Conservation (phyloP, 352 stramenopile species). For the Phytopythium litorale region DNA sequence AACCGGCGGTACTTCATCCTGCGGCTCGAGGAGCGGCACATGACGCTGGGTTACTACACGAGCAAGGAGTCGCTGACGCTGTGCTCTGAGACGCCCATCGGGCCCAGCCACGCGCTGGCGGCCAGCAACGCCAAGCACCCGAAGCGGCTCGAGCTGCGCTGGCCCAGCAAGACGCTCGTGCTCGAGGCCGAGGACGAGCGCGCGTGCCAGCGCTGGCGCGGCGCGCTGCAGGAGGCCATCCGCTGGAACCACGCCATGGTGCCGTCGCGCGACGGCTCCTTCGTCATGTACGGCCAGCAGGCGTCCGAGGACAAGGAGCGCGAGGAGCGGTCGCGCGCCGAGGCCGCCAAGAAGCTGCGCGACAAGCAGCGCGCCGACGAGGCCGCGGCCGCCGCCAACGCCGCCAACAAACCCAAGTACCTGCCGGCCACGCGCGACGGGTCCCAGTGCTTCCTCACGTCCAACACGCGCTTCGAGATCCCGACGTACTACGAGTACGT, state of each 20-base stretch:
- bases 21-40: constrained; percentile 82
- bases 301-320: constrained; percentile 63
- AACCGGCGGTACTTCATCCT: constrained; percentile 85
- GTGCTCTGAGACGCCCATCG: constrained; percentile 82
- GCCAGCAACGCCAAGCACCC: constrained; percentile 56
- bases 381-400: constrained; percentile 49
- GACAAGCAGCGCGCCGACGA: constrained; percentile 77
- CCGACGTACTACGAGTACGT: constrained; percentile 74
- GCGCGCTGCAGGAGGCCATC: constrained; percentile 73
- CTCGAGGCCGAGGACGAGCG: constrained; percentile 69
- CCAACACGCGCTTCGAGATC: constrained; percentile 83
- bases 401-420: constrained; percentile 79
- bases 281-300: constrained; percentile 80
- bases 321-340: constrained; percentile 62
- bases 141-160: constrained; percentile 61
- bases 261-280: constrained; percentile 67
- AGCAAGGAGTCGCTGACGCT: constrained; percentile 78
- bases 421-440: constrained; percentile 62
- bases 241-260: constrained; percentile 88
- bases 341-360: constrained; percentile 70
- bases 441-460: constrained; percentile 82
- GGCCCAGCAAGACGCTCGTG: constrained; percentile 66
- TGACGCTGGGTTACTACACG: constrained; percentile 86
- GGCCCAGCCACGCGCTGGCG: constrained; percentile 55
- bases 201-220: constrained; percentile 58